Percentiles rank a stretch among this genome's conserved stretches.
Evolutionary conservation across 2,329 filamentous ascomycete genomes (phyloP).

Genomic region (Chalaropsis thielavioides): DNA sequence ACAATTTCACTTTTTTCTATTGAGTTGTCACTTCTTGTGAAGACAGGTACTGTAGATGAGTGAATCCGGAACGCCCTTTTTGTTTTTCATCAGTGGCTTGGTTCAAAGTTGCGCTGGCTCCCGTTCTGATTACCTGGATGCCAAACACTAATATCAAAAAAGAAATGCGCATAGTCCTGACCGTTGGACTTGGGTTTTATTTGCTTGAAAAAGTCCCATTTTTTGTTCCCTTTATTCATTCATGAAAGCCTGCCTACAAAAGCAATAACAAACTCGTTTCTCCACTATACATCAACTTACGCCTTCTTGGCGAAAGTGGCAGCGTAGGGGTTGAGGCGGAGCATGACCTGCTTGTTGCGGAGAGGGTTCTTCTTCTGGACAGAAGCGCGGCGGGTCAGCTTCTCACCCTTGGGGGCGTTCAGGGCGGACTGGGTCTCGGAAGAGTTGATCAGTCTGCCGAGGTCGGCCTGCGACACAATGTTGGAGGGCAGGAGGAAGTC

Average conservation of each 20-base stretch:
- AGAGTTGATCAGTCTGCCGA: constrained; percentile 97
- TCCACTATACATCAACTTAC: constrained; percentile 15
- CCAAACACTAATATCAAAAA: constrained; percentile 13
- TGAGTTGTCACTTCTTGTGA: constrained; percentile 6
- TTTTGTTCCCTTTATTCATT: constrained; percentile 18
- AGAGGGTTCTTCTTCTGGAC: constrained; percentile 99
- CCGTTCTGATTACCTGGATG: constrained; percentile 15
- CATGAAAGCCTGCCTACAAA: constrained; percentile 16
- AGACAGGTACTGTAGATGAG: constrained; percentile 10
- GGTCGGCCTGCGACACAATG: constrained; percentile 84
- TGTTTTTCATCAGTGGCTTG: not conserved
- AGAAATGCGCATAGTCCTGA: constrained; percentile 20
- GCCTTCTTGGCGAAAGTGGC: constrained; percentile 63
- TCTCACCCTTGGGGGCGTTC: constrained; percentile 76
- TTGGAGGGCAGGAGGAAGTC: constrained; percentile 95
- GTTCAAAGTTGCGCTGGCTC: constrained; percentile 8
- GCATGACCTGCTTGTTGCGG: constrained; percentile 94
- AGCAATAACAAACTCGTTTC: constrained; percentile 13
- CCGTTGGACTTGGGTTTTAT: constrained; percentile 13
- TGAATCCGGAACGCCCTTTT: constrained; percentile 10
- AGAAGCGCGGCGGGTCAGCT: constrained; percentile 72
- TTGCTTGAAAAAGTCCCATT: constrained; percentile 18
- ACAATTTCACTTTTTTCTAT: constrained; percentile 13
- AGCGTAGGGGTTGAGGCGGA: constrained; percentile 97
- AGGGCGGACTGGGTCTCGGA: constrained; percentile 96